phyloP scores from a whole-genome alignment of 148 eudicot species.

The Rheum nobile region DNA sequence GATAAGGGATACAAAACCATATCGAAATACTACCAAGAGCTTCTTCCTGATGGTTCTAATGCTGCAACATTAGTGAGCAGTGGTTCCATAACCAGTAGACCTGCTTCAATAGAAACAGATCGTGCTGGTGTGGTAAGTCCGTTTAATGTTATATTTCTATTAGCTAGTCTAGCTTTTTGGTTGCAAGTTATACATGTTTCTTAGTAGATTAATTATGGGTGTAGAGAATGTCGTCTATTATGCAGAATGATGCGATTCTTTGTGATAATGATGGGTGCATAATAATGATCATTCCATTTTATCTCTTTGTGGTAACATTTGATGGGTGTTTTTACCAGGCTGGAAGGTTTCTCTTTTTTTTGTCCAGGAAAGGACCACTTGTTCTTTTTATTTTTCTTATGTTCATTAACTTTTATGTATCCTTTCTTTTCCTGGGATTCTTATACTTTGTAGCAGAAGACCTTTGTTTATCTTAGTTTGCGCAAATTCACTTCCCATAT shows the following conservation, averaged over 20 bases:
- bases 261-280: neutral
- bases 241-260: neutral
- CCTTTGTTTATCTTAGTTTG: neutral
- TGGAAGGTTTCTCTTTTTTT: neutral
- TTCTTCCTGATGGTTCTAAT: constrained; percentile 69
- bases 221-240: neutral
- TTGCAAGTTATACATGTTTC: neutral
- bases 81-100: constrained; percentile 55
- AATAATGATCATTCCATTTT: neutral
- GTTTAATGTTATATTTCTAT: neutral
- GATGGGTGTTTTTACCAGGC: neutral
- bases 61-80: constrained; percentile 52
- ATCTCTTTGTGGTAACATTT: neutral
- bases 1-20: constrained; percentile 82
- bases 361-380: neutral
- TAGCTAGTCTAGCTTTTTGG: neutral
- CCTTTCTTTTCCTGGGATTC: neutral
- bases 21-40: constrained; percentile 80
- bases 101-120: constrained; percentile 54
- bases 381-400: neutral
- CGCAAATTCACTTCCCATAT: neutral
- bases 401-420: neutral
- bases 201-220: neutral
- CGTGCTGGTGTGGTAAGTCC: constrained; percentile 70
- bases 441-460: neutral